Conservation (phyloP, 768 basidiomycete species). For the Calocybe gangraenosa region DNA sequence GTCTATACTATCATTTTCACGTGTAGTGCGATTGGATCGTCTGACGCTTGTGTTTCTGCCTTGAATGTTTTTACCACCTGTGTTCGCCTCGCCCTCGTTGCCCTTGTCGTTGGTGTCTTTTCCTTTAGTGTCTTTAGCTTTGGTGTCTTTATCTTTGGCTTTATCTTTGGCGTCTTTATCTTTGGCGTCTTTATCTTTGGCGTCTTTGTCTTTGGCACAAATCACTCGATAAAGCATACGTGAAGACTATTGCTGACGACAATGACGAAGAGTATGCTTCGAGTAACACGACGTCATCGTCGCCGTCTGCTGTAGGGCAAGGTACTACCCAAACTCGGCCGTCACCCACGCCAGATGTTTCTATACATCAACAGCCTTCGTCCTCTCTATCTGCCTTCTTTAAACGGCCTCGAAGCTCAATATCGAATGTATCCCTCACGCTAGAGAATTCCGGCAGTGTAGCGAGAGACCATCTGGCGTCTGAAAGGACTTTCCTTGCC, state of each 20-base stretch:
- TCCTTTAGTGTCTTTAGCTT: slow-evolving; percentile 4
- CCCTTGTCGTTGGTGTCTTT: no score
- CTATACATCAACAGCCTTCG: not conserved
- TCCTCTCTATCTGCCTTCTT: not conserved
- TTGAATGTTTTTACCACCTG: no score
- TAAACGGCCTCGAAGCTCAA: not conserved
- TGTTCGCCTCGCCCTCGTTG: no score
- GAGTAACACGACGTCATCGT: slow-evolving; percentile 2
- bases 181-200: slow-evolving; percentile 8
- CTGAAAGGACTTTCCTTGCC: slow-evolving; percentile 50
- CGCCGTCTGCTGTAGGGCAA: not conserved
- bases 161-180: not conserved
- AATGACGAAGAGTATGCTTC: not conserved
- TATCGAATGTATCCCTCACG: slow-evolving; percentile 13
- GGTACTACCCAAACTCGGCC: not conserved
- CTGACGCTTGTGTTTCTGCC: no score
- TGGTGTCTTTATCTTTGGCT: slow-evolving; percentile 7
- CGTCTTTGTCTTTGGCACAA: not conserved
- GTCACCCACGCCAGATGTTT: slow-evolving; percentile 2
- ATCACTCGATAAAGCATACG: not conserved
- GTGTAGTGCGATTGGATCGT: no score
- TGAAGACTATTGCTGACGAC: not conserved
- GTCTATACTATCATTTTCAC: no score
- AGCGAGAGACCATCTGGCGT: slow-evolving; percentile 50
- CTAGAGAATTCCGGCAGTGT: slow-evolving; percentile 49